Conservation (phyloP, 805 yeast genomes). For the Priceomyces castillae region DNA sequence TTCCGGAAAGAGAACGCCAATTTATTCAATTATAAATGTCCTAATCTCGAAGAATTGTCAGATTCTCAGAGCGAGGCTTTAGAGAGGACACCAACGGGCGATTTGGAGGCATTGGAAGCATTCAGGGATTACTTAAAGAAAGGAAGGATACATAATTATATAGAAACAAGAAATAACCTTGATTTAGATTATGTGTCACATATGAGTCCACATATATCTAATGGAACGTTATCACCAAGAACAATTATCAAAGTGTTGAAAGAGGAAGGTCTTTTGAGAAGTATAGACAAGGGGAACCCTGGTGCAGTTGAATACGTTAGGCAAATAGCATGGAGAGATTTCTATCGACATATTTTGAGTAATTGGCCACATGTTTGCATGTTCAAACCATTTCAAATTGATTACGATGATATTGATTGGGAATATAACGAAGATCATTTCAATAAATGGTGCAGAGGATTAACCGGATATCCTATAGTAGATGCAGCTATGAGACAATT, state of each 20-base stretch:
- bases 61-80: neutral
- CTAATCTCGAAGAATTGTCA: conserved; percentile 6
- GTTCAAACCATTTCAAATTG: conserved; percentile 48
- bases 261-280: conserved; percentile 21
- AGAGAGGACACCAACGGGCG: conserved; percentile 18
- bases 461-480: conserved; percentile 54
- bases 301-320: conserved; percentile 47
- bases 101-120: conserved; percentile 28
- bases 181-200: conserved; percentile 34
- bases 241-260: conserved; percentile 31
- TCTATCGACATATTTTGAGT: conserved; percentile 47
- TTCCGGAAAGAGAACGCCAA: neutral
- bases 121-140: conserved; percentile 20
- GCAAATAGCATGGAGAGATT: conserved; percentile 60
- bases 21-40: conserved; percentile 6
- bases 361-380: conserved; percentile 52
- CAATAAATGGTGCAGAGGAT: conserved; percentile 51
- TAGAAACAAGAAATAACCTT: conserved; percentile 28
- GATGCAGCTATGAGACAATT: conserved; percentile 59
- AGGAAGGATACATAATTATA: conserved; percentile 27
- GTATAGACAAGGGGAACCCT: conserved; percentile 24
- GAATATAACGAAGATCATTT: conserved; percentile 41
- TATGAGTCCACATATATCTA: conserved; percentile 45
- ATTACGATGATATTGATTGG: conserved; percentile 41
- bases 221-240: conserved; percentile 47